phyloP scores from a whole-genome alignment of 2,329 filamentous ascomycete species.

The Aspergillus pseudoviridinutans region DNA sequence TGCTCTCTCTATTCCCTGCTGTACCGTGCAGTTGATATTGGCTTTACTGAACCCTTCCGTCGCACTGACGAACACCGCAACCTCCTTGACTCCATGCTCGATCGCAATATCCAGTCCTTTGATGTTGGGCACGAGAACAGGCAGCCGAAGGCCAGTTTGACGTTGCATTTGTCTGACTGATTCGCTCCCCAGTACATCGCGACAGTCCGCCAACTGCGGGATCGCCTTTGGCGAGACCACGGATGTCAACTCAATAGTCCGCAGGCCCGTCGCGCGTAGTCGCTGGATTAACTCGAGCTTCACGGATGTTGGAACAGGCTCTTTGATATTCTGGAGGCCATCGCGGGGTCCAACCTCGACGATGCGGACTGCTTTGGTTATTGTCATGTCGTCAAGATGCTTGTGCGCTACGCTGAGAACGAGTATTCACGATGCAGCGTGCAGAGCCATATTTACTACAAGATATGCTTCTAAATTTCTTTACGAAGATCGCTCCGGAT shows the following conservation, averaged over 20 bases:
- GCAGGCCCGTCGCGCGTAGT: conserved; percentile 64
- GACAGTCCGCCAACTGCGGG: conserved; percentile 60
- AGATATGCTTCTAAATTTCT: neutral
- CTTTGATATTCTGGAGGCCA: conserved; percentile 83
- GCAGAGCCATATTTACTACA: neutral
- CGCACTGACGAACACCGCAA: conserved; percentile 42
- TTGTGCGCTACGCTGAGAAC: neutral
- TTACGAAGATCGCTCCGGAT: neutral
- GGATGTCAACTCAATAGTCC: conserved; percentile 73
- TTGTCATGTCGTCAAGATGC: neutral
- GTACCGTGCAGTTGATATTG: conserved; percentile 41
- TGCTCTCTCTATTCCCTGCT: conserved; percentile 34
- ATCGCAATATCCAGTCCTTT: conserved; percentile 56
- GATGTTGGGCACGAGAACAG: conserved; percentile 41
- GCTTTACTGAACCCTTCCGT: conserved; percentile 42
- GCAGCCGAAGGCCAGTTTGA: conserved; percentile 20
- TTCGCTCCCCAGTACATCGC: conserved; percentile 16
- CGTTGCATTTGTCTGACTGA: conserved; percentile 52
- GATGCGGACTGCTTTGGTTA: conserved; percentile 47
- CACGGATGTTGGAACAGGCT: conserved; percentile 62
- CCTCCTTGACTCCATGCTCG: conserved; percentile 30
- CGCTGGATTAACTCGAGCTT: conserved; percentile 73
- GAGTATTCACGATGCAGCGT: neutral
- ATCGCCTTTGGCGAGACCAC: conserved; percentile 84
- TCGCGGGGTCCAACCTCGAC: conserved; percentile 83